Percentiles rank a stretch among this genome's conserved stretches.
These are phyloP conservation scores for Solanum ossicruentum DNA, from an alignment of 257 asterid species.

Conservation along the genomic window DNA sequence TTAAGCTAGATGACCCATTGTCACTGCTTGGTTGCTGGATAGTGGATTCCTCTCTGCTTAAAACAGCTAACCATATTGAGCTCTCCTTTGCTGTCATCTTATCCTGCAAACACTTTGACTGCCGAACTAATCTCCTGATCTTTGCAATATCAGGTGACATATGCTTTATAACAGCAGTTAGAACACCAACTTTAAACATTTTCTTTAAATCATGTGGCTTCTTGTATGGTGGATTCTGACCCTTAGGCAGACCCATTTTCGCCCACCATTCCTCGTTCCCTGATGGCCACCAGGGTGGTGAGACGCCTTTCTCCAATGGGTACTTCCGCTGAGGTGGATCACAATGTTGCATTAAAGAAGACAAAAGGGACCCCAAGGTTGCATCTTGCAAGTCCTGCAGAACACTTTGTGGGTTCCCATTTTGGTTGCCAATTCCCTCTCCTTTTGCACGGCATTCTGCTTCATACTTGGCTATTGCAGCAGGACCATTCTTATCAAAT, in stretches of 20 bases:
- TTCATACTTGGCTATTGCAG: conserved; percentile 52
- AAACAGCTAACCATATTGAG: conserved; percentile 58
- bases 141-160: conserved; percentile 75
- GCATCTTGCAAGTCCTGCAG: conserved; percentile 54
- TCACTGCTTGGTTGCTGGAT: conserved; percentile 49
- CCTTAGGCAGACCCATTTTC: conserved; percentile 32
- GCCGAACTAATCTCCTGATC: conserved; percentile 44
- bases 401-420: conserved; percentile 21
- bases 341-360: conserved; percentile 54
- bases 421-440: conserved; percentile 18
- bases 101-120: conserved; percentile 76
- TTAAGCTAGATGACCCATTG: conserved; percentile 53
- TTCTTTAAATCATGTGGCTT: conserved; percentile 69
- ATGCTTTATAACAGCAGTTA: conserved; percentile 62
- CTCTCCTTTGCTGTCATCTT: conserved; percentile 89
- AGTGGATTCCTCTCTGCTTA: conserved; percentile 53
- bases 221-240: conserved; percentile 43
- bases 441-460: conserved; percentile 25
- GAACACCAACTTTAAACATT: conserved; percentile 57
- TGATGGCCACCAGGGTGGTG: conserved; percentile 73
- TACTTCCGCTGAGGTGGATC: conserved; percentile 55
- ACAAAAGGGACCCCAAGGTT: conserved; percentile 46
- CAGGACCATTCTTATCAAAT: conserved; percentile 55
- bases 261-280: conserved; percentile 70
- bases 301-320: conserved; percentile 44